Base-by-base conservation (phyloP, 1,139 yeast species). In the Kurtzmaniella quercitrusa region DNA sequence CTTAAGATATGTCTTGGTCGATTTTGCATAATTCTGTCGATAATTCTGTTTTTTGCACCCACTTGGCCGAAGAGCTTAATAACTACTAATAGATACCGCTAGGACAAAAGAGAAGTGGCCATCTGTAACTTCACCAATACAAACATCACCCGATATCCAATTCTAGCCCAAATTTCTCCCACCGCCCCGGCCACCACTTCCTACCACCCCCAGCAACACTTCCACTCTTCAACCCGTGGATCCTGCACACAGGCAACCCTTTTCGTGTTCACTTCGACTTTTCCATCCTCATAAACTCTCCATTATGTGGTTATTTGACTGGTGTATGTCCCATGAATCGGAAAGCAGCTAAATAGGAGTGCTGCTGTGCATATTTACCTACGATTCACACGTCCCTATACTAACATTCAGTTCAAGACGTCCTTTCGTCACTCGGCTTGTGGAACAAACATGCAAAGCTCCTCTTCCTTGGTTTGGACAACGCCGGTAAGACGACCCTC, bases 361-460 rank as follows among this genome's bases (percentile, higher is more conserved):
- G 38, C 10, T 10, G 11, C 33, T 27, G 33, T 6, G 3, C 15
- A 5, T 27, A 27, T 27, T 12, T 21, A 21, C 23, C 4, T 21
- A 21, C 8, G n/a, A 5, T 21, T 21, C 23, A 21, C 23, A n/a
- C 8, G 8, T 21, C n/a, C 10, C 5, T 27, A 27, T 50, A 59
- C 65, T 59, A 62, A 61, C 65, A 15, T 17, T 31, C 52, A 79
- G 89, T 93, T 73, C 95, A 88, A 77, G 97, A 91, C 65, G 83
- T 90, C 49, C 80, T 93, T 61, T 87, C 97, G 57, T 87, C 95
- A 42, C 79, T 93, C 54, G 98, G 98, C 51, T 80, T 93, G 60
- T 85, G 96, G 93, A 93, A 94, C 75, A 93, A 93, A 73, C 97
- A 91, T 65, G 99, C 98, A 61, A 93, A 93, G 71, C 77, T 93